Percentiles rank a stretch among this genome's conserved stretches.
Evolutionary conservation across 495 filamentous ascomycete genomes (phyloP).

Genomic region (Rhizodiscina lignyota): DNA sequence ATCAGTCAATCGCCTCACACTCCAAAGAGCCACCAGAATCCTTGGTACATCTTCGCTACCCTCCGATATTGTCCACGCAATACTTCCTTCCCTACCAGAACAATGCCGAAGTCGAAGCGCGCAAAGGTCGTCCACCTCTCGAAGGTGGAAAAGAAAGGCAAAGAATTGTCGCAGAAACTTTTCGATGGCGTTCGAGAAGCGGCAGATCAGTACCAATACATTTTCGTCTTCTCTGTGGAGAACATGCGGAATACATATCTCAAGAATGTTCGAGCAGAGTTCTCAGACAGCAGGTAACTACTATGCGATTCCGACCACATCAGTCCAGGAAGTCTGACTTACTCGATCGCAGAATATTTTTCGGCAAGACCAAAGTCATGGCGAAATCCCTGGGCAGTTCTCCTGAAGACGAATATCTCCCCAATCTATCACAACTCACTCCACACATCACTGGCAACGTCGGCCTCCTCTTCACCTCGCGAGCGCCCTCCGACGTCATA

Average conservation of each 20-base stretch:
- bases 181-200: constrained; percentile 77
- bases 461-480: constrained; percentile 79
- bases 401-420: constrained; percentile 58
- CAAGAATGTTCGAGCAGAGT: constrained; percentile 74
- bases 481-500: constrained; percentile 40
- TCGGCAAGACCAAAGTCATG: constrained; percentile 98
- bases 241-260: constrained; percentile 99
- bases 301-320: background rate
- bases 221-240: constrained; percentile 83
- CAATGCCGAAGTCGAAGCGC: constrained; percentile 94
- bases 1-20: too few relatives aligned
- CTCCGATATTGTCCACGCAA: too few relatives aligned
- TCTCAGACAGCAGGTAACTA: constrained; percentile 66
- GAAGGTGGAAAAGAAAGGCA: constrained; percentile 80
- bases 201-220: constrained; percentile 69
- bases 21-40: background rate
- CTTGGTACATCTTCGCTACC: too few relatives aligned
- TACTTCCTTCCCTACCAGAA: too few relatives aligned
- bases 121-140: constrained; percentile 74
- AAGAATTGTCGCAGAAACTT: constrained; percentile 74
- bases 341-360: constrained; percentile 53
- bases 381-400: constrained; percentile 69
- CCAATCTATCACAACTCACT: constrained; percentile 50
- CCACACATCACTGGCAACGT: constrained; percentile 65
- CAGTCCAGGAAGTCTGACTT: background rate